Conservation (phyloP, 768 basidiomycete species). For the Daedaleopsis nitida region DNA sequence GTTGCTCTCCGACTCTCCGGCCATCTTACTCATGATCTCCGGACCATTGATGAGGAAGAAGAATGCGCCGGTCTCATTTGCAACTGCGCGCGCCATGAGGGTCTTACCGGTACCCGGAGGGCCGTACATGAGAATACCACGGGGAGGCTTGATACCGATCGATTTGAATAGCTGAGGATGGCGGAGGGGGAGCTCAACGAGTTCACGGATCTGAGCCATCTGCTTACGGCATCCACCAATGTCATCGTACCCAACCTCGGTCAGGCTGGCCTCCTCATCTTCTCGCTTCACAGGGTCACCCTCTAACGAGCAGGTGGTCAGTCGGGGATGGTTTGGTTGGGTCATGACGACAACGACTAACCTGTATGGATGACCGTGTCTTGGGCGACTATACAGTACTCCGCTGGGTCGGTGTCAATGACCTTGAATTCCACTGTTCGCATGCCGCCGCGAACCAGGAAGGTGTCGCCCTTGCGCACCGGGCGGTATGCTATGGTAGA, state of each 20-base stretch:
- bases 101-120: conserved; percentile 99
- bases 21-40: conserved; percentile 99
- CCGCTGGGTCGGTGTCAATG: conserved; percentile 96
- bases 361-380: conserved; percentile 97
- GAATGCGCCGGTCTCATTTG: conserved; percentile 99
- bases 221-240: conserved; percentile 99
- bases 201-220: conserved; percentile 99
- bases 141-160: conserved; percentile 99
- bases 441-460: conserved; percentile 99
- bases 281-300: conserved; percentile 99
- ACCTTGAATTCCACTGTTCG: conserved; percentile 99
- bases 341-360: conserved; percentile 29
- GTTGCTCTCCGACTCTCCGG: conserved; percentile 97
- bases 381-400: conserved; percentile 98
- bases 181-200: conserved; percentile 95
- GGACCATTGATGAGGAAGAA: conserved; percentile 99
- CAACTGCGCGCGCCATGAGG: conserved; percentile 98
- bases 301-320: conserved; percentile 47
- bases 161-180: conserved; percentile 99
- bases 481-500: conserved; percentile 65
- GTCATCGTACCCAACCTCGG: conserved; percentile 98
- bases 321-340: neutral
- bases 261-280: conserved; percentile 95
- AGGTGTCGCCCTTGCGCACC: conserved; percentile 96
- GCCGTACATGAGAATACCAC: conserved; percentile 98